A percentile compares a stretch with the other conserved stretches of the same genome.
phyloP scores from a whole-genome alignment of 495 filamentous ascomycete genomes.

The Trichodelitschia bisporula region DNA sequence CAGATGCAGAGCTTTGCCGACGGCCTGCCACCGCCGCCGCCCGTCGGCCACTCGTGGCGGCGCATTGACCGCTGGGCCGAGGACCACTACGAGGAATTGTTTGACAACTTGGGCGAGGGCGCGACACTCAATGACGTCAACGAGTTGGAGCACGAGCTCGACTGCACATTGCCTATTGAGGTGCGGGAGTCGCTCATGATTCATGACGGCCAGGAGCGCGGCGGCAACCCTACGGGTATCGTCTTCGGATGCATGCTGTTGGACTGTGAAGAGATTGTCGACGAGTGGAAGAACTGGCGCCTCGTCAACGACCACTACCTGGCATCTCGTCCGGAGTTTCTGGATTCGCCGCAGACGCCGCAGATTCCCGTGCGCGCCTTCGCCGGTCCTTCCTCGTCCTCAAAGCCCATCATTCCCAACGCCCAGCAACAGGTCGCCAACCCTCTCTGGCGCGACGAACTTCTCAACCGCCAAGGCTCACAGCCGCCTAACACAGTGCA shows the following conservation, averaged over 20 bases:
- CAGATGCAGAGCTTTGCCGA: slow-evolving; percentile 93
- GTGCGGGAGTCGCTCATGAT: slow-evolving; percentile 74
- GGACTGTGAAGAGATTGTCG: slow-evolving; percentile 94
- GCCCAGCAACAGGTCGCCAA: slow-evolving; percentile 13
- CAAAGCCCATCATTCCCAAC: slow-evolving; percentile 11
- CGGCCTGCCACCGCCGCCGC: slow-evolving; percentile 70
- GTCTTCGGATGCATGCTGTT: slow-evolving; percentile 87
- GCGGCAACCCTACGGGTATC: slow-evolving; percentile 72
- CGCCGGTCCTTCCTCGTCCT: slow-evolving; percentile 31
- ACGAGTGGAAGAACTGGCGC: slow-evolving; percentile 95
- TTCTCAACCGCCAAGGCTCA: slow-evolving; percentile 64
- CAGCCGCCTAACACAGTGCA: slow-evolving; percentile 71
- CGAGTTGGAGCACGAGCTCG: slow-evolving; percentile 85
- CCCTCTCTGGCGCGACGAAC: slow-evolving; percentile 54
- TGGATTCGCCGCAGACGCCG: slow-evolving; percentile 18
- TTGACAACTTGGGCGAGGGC: slow-evolving; percentile 76
- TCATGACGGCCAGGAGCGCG: slow-evolving; percentile 91
- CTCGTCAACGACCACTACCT: slow-evolving; percentile 78
- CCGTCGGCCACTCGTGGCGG: slow-evolving; percentile 70
- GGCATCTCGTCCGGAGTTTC: slow-evolving; percentile 22
- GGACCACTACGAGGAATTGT: slow-evolving; percentile 82
- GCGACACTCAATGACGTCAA: slow-evolving; percentile 88
- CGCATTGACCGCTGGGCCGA: slow-evolving; percentile 89
- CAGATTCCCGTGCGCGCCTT: slow-evolving; percentile 35
- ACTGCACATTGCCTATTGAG: slow-evolving; percentile 83